Conservation (phyloP, 202 grass and related monocot species). For the Panicum virgatum region DNA sequence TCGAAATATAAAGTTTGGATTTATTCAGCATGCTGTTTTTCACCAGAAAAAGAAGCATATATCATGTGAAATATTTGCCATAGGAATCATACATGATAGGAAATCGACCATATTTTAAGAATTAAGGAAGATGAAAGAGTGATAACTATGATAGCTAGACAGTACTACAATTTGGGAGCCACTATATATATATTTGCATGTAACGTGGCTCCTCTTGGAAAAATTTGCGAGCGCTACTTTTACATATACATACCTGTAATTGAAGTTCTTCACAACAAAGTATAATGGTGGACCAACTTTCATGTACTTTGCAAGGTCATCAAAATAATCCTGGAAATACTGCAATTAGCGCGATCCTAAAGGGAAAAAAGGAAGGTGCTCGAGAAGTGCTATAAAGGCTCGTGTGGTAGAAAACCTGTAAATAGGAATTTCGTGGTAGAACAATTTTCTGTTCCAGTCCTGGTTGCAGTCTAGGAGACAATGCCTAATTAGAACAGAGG, state of each 20-base stretch:
- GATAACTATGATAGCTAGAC: background rate
- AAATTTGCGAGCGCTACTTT: background rate
- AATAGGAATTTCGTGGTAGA: slow-evolving; percentile 90
- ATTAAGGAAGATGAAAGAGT: slow-evolving; percentile 1
- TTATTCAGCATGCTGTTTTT: slow-evolving; percentile 8
- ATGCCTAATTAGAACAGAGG: slow-evolving; percentile 54
- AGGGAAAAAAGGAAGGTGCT: slow-evolving; percentile 10
- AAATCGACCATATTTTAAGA: slow-evolving; percentile 18
- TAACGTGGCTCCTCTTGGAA: background rate
- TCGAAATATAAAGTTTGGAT: background rate
- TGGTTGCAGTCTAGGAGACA: slow-evolving; percentile 81
- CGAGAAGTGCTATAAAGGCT: slow-evolving; percentile 22
- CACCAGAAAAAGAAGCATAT: background rate
- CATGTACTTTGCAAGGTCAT: slow-evolving; percentile 82
- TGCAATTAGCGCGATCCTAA: slow-evolving; percentile 33
- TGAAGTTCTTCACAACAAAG: slow-evolving; percentile 97
- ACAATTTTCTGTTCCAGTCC: slow-evolving; percentile 92
- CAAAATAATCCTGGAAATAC: slow-evolving; percentile 78
- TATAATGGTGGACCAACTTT: slow-evolving; percentile 96
- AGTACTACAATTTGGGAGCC: background rate
- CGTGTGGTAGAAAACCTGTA: slow-evolving; percentile 64
- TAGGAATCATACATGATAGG: background rate
- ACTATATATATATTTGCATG: background rate
- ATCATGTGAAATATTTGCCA: too few relatives aligned
- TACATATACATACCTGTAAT: slow-evolving; percentile 78